Evolutionary conservation across 1,284 basidiomycete genomes (phyloP).

Genomic region (Pisolithus thermaeus): DNA sequence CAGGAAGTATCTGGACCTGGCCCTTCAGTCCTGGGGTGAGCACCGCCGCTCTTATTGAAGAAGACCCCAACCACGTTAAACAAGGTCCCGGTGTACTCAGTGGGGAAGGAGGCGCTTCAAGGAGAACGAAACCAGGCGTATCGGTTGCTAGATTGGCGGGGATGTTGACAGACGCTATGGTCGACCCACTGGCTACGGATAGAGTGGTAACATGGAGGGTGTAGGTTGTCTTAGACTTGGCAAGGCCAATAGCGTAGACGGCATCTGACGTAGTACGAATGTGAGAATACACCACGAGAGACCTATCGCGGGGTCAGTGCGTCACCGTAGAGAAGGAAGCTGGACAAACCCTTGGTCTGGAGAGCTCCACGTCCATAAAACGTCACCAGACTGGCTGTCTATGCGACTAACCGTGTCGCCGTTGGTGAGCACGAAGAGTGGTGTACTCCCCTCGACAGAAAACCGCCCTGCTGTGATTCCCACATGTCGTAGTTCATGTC

Average conservation of each 20-base stretch:
- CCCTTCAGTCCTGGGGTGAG: constrained; percentile 51
- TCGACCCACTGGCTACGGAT: constrained; percentile 48
- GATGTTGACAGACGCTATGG: constrained; percentile 48
- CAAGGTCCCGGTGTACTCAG: constrained; percentile 26
- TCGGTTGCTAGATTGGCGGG: constrained; percentile 52
- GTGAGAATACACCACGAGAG: constrained; percentile 58
- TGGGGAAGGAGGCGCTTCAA: constrained; percentile 24
- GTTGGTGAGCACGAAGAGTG: constrained; percentile 49
- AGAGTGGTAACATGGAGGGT: constrained; percentile 64
- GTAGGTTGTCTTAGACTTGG: constrained; percentile 56
- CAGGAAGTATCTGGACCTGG: constrained; percentile 40
- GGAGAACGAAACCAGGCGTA: constrained; percentile 36
- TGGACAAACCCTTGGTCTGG: constrained; percentile 54
- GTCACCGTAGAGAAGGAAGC: not conserved
- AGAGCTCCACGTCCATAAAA: constrained; percentile 60
- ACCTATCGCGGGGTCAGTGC: constrained; percentile 34
- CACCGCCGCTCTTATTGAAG: constrained; percentile 45
- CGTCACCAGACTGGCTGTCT: constrained; percentile 42
- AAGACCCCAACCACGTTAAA: constrained; percentile 66
- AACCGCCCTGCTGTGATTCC: constrained; percentile 34
- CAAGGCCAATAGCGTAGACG: constrained; percentile 64
- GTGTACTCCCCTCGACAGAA: not conserved
- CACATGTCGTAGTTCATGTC: constrained; percentile 45
- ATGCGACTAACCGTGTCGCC: constrained; percentile 51
- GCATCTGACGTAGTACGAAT: constrained; percentile 47